phyloP scores from a whole-genome alignment of 1,284 basidiomycete species.

The Laetiporus sulphureus region DNA sequence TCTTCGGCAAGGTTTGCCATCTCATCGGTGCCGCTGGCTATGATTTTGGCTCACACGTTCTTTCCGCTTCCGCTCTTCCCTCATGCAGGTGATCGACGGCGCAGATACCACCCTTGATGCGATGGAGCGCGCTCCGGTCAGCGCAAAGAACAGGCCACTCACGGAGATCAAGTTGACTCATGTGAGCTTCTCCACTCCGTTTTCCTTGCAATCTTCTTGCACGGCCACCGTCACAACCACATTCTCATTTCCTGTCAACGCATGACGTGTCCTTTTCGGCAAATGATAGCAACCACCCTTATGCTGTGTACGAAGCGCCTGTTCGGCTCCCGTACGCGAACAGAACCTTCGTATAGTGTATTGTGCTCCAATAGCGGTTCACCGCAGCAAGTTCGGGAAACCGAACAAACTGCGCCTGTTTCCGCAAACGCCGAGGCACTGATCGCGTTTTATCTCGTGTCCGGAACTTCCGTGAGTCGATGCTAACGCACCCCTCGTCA shows the following conservation, averaged over 20 bases:
- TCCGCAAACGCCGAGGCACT: too few species aligned
- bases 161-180: conserved; percentile 77
- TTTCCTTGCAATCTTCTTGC: not conserved
- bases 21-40: not conserved
- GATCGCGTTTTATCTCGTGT: too few species aligned
- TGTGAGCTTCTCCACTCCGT: conserved; percentile 39
- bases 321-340: not conserved
- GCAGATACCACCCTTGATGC: conserved; percentile 82
- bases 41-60: conserved; percentile 1
- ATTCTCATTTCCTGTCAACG: too few species aligned
- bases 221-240: not conserved
- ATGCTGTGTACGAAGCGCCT: too few species aligned
- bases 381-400: too few species aligned
- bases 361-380: not conserved
- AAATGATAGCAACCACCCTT: too few species aligned
- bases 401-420: too few species aligned
- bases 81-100: conserved; percentile 78
- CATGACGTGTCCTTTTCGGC: too few species aligned
- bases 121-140: conserved; percentile 89
- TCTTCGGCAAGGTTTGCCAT: conserved; percentile 62
- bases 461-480: too few species aligned
- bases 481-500: conserved; percentile 6
- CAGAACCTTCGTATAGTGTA: not conserved
- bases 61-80: not conserved
- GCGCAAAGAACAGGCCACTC: conserved; percentile 83